phyloP scores from a whole-genome alignment of 176 grass and related monocot genomes.

The Thalia dealbata region DNA sequence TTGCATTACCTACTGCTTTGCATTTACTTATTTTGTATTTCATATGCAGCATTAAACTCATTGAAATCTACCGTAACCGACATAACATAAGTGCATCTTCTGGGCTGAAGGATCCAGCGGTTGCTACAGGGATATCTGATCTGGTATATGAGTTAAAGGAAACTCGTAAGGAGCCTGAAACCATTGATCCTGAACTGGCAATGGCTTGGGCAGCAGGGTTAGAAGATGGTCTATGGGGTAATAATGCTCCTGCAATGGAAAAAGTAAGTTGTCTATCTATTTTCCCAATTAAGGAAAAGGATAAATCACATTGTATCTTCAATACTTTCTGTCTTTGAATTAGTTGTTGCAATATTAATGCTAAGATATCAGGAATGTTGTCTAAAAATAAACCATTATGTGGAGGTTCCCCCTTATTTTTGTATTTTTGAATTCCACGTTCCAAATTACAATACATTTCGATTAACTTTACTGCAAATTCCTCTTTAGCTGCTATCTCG shows the following conservation, averaged over 20 bases:
- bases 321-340: background rate
- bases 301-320: background rate
- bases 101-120: slow-evolving; percentile 85
- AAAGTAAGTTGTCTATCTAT: slow-evolving; percentile 48
- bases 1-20: background rate
- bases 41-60: slow-evolving; percentile 57
- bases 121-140: slow-evolving; percentile 95
- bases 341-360: background rate
- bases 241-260: slow-evolving; percentile 75
- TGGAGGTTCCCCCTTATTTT: background rate
- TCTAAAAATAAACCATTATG: background rate
- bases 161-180: slow-evolving; percentile 46
- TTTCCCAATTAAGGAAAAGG: slow-evolving; percentile 1
- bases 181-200: slow-evolving; percentile 91
- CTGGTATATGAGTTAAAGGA: slow-evolving; percentile 90
- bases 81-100: slow-evolving; percentile 84
- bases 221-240: slow-evolving; percentile 77
- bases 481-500: background rate
- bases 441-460: background rate
- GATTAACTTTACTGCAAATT: background rate
- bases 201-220: slow-evolving; percentile 99
- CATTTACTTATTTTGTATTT: background rate
- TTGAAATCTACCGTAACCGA: slow-evolving; percentile 89
- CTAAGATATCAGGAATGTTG: background rate
- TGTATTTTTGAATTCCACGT: background rate